Conservation (phyloP, 1,284 basidiomycete species). For the Apiotrichum gracile region DNA sequence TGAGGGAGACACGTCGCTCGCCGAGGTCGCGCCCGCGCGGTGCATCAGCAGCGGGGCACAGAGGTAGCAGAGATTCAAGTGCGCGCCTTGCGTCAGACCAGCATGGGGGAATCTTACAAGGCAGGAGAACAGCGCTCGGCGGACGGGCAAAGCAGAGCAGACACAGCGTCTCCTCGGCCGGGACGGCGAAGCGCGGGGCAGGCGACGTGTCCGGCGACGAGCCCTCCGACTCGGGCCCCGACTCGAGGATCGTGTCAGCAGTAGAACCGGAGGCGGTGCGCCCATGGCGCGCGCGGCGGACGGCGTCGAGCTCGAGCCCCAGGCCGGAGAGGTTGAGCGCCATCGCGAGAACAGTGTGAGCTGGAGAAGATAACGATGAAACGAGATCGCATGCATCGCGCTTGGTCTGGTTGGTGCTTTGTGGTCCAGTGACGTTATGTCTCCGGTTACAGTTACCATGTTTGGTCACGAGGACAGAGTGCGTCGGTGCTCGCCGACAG, state of each 20-base stretch:
- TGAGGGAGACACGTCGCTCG: no score
- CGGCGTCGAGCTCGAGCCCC: constrained; percentile 13
- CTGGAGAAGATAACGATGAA: no score
- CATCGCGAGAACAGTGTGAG: constrained; percentile 5
- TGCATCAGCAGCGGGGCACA: constrained; percentile 33
- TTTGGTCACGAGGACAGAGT: no score
- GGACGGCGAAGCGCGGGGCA: neutral
- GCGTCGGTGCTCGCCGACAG: no score
- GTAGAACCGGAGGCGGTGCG: no score
- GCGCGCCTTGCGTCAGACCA: constrained; percentile 7
- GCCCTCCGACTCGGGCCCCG: neutral
- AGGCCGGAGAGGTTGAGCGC: constrained; percentile 15
- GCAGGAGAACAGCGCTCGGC: constrained; percentile 33
- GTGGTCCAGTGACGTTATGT: no score
- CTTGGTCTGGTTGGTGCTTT: no score
- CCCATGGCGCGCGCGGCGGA: constrained; percentile 14
- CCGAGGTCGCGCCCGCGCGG: no score
- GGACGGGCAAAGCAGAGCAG: constrained; percentile 31
- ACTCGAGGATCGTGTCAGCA: no score
- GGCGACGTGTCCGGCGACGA: neutral
- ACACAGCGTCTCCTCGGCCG: constrained; percentile 19
- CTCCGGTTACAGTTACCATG: no score
- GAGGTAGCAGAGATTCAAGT: constrained; percentile 37
- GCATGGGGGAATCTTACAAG: constrained; percentile 22
- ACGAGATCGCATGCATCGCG: no score